Percentiles rank a stretch among this genome's conserved stretches.
Evolutionary conservation across 140 eudicot genomes (phyloP).

Genomic region (Flaveria floridana): DNA sequence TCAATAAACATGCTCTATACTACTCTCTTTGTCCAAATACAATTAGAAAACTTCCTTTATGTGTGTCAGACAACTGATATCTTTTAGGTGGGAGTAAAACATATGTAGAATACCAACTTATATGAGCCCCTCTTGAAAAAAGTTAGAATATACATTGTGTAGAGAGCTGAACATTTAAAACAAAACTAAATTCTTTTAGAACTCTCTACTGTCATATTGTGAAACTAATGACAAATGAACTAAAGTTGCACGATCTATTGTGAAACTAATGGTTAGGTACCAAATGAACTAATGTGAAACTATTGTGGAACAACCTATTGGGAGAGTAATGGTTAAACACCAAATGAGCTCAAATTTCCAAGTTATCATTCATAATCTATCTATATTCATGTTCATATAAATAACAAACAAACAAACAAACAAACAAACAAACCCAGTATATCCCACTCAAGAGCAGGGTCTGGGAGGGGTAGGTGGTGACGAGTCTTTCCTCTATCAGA

Average conservation of each 20-base stretch:
- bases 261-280: neutral
- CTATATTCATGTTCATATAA: no score
- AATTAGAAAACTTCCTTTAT: neutral
- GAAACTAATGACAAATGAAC: neutral
- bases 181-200: neutral
- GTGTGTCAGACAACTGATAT: neutral
- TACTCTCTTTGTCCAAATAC: neutral
- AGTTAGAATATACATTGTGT: constrained; percentile 2
- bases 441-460: no score
- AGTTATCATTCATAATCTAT: neutral
- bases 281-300: neutral
- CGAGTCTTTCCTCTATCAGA: no score
- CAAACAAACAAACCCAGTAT: no score
- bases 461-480: no score
- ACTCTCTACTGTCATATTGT: neutral
- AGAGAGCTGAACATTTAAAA: neutral
- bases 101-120: neutral
- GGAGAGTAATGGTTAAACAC: neutral
- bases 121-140: neutral
- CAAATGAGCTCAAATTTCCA: neutral
- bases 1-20: neutral
- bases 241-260: no score
- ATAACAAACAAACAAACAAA: no score
- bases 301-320: no score
- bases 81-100: neutral